A percentile compares a stretch with the other conserved stretches of the same genome.
phyloP scores from a whole-genome alignment of 1,284 basidiomycete genomes.

The Amylostereum chailletii region DNA sequence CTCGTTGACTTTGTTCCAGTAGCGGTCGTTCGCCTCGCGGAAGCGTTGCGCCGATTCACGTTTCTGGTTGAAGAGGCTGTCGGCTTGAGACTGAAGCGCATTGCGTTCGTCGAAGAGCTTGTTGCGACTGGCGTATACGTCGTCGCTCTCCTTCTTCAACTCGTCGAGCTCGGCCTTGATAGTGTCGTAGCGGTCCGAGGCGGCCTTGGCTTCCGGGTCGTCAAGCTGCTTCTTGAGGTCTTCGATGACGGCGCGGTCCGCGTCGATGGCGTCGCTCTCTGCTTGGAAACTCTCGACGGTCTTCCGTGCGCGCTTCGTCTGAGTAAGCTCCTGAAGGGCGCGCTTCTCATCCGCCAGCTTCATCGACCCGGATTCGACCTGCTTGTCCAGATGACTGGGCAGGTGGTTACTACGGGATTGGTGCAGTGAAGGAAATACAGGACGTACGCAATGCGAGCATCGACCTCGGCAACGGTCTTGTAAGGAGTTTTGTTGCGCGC shows the following conservation, averaged over 20 bases:
- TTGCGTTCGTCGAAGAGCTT: constrained; percentile 89
- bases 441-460: constrained; percentile 75
- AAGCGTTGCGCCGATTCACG: constrained; percentile 66
- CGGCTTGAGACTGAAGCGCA: constrained; percentile 61
- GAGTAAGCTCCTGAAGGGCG: constrained; percentile 82
- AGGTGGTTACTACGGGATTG: not conserved
- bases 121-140: constrained; percentile 72
- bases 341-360: constrained; percentile 96
- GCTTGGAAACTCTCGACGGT: constrained; percentile 74
- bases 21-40: constrained; percentile 77
- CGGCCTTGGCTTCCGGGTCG: constrained; percentile 83
- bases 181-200: constrained; percentile 75
- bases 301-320: constrained; percentile 62
- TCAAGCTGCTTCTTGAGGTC: constrained; percentile 78
- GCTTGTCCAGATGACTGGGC: constrained; percentile 72
- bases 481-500: constrained; percentile 77
- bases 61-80: constrained; percentile 71
- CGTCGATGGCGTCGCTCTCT: constrained; percentile 75
- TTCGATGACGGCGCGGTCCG: constrained; percentile 71
- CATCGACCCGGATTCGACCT: constrained; percentile 88
- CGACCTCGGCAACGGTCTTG: constrained; percentile 84
- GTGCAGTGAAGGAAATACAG: constrained; percentile 8
- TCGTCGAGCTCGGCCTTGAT: constrained; percentile 85
- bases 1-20: constrained; percentile 76
- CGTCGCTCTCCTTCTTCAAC: constrained; percentile 82